phyloP scores from a whole-genome alignment of 1,139 yeast species.

The Citeromyces hawaiiensis region DNA sequence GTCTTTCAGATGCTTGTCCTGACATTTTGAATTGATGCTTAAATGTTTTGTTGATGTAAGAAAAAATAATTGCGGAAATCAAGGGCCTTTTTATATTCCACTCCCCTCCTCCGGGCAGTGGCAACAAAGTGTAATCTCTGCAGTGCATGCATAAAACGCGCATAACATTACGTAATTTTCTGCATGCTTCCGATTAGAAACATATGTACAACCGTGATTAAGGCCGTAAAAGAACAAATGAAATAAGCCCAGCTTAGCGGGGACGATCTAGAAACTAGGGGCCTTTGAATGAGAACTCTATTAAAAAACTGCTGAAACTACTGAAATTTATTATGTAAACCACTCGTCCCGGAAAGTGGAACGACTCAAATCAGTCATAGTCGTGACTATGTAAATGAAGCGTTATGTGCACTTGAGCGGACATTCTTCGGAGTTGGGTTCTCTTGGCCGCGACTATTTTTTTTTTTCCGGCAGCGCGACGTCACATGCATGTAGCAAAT shows the following conservation, averaged over 20 bases:
- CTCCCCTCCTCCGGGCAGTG: background rate
- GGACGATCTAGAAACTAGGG: background rate
- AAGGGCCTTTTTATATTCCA: background rate
- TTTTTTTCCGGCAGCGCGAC: background rate
- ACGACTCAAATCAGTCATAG: background rate
- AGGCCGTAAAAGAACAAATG: constrained; percentile 71
- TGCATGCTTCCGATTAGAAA: constrained; percentile 28
- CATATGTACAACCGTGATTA: constrained; percentile 78
- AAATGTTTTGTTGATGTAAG: background rate
- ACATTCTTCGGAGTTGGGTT: background rate
- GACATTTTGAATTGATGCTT: background rate
- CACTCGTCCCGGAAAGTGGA: background rate
- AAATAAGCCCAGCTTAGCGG: constrained; percentile 7
- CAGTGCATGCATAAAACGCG: background rate
- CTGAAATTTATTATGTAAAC: no score
- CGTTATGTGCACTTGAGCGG: background rate
- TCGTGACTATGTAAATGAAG: background rate
- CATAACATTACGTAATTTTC: background rate
- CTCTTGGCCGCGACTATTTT: background rate
- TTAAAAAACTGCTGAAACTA: background rate
- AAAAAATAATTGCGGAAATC: background rate
- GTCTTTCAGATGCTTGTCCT: background rate
- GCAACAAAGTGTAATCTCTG: background rate
- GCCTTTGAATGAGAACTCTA: no score
- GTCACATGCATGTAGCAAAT: background rate